Percentiles rank a stretch among this genome's conserved stretches.
Conservation (phyloP, 352 stramenopile genomes). For the Aphanomyces invadans region DNA sequence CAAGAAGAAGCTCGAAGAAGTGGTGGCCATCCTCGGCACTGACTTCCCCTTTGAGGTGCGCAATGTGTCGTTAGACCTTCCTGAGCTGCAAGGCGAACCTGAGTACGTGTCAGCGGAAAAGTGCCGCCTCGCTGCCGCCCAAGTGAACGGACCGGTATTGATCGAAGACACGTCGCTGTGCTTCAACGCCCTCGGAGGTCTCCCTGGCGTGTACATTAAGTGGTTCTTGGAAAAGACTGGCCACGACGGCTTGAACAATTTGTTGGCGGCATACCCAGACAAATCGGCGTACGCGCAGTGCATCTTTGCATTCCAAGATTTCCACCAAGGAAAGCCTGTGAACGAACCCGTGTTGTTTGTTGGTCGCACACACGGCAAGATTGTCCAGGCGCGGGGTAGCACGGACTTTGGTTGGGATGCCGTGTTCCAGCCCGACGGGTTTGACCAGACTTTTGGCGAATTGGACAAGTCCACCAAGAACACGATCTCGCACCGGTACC, state of each 20-base stretch:
- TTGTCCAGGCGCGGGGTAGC: slow-evolving; percentile 86
- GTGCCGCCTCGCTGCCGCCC: slow-evolving; percentile 82
- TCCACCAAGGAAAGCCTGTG: slow-evolving; percentile 30
- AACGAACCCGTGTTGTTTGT: slow-evolving; percentile 90
- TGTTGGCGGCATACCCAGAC: slow-evolving; percentile 91
- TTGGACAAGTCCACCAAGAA: slow-evolving; percentile 88
- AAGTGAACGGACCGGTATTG: slow-evolving; percentile 85
- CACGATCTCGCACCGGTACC: slow-evolving; percentile 85
- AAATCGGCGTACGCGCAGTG: slow-evolving; percentile 95
- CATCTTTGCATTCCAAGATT: slow-evolving; percentile 89
- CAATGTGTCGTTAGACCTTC: slow-evolving; percentile 92
- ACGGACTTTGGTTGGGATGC: slow-evolving; percentile 87
- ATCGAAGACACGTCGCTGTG: slow-evolving; percentile 96
- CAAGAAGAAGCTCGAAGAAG: slow-evolving; percentile 26
- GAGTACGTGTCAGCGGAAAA: slow-evolving; percentile 93
- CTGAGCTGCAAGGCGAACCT: slow-evolving; percentile 95
- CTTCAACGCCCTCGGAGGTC: slow-evolving; percentile 91
- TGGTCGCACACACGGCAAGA: slow-evolving; percentile 87
- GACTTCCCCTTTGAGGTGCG: slow-evolving; percentile 88
- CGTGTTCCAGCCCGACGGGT: slow-evolving; percentile 84
- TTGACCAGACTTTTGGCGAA: slow-evolving; percentile 81
- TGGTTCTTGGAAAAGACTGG: slow-evolving; percentile 97
- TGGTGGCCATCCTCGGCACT: slow-evolving; percentile 57
- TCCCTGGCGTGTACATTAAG: slow-evolving; percentile 97
- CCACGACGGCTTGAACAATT: slow-evolving; percentile 89